phyloP scores from a whole-genome alignment of 192 early-diverging fungal species.

The Podila verticillata region DNA sequence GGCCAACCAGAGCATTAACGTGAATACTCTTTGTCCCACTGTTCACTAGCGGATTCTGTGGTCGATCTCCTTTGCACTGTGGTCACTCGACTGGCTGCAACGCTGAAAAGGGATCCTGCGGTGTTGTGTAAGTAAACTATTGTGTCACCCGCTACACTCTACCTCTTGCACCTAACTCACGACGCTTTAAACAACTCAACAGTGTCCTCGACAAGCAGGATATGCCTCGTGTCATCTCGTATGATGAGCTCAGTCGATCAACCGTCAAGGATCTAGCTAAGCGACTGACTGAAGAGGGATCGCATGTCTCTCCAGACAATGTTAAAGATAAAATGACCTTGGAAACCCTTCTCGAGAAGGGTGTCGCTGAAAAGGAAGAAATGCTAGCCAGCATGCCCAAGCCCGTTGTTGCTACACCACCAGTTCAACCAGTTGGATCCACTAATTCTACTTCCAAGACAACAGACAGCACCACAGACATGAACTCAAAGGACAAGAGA shows the following conservation, averaged over 20 bases:
- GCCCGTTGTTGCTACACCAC: background rate
- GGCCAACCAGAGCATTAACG: no score
- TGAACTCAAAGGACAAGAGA: background rate
- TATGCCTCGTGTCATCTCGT: conserved; percentile 27
- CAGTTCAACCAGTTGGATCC: background rate
- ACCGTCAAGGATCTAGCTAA: conserved; percentile 6
- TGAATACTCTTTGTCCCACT: no score
- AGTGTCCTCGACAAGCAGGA: conserved; percentile 32
- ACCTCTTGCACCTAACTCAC: background rate
- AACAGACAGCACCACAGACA: background rate
- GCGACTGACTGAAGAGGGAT: conserved; percentile 17
- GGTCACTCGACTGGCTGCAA: conserved; percentile 48
- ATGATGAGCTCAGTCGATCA: conserved; percentile 5
- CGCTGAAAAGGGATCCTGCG: conserved; percentile 54
- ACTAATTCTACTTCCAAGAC: background rate
- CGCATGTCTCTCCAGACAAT: conserved; percentile 26
- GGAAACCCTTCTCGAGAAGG: conserved; percentile 12
- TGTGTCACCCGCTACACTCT: background rate
- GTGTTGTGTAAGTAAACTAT: conserved; percentile 31
- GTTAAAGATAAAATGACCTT: conserved; percentile 1
- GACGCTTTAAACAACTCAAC: background rate
- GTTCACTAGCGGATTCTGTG: conserved; percentile 31
- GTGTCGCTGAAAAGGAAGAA: conserved; percentile 19
- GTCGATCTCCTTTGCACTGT: conserved; percentile 20
- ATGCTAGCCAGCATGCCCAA: conserved; percentile 1